These are phyloP conservation scores for Beauveria sp. DNA, from an alignment of 2,329 filamentous ascomycete genomes.

Conservation along the genomic window DNA sequence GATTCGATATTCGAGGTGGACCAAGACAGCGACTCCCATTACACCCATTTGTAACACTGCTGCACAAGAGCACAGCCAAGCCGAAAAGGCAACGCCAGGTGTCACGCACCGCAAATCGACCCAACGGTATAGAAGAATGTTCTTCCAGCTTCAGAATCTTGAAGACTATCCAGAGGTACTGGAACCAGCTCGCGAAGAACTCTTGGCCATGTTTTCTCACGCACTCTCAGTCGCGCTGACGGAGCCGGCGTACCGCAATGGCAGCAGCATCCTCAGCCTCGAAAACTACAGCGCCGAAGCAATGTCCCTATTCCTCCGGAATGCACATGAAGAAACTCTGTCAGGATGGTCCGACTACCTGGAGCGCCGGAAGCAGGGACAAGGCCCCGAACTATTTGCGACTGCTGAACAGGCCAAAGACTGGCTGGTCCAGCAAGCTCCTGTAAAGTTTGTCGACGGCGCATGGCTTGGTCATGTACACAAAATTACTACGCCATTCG, in stretches of 20 bases:
- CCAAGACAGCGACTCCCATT: not conserved
- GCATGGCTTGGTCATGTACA: constrained; percentile 9
- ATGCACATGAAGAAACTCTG: not conserved
- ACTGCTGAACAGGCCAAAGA: not conserved
- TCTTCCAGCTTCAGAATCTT: constrained; percentile 15
- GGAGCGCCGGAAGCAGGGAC: not conserved
- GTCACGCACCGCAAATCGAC: not conserved
- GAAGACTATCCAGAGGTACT: constrained; percentile 13
- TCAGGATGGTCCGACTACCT: not conserved
- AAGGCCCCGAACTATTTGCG: not conserved
- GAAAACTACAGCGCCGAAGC: not conserved
- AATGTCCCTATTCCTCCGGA: not conserved
- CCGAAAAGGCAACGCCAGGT: not conserved
- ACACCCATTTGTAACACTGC: no score
- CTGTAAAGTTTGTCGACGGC: constrained; percentile 12
- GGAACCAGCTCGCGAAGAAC: constrained; percentile 8
- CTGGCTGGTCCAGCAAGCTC: constrained; percentile 3
- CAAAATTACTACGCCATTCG: not conserved
- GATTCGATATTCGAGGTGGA: not conserved
- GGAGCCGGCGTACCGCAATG: not conserved
- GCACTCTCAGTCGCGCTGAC: not conserved
- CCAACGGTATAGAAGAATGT: constrained; percentile 1
- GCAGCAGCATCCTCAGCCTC: not conserved
- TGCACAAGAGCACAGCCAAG: not conserved
- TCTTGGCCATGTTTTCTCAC: constrained; percentile 13